Percentiles rank a stretch among this genome's conserved stretches.
phyloP scores from a whole-genome alignment of 805 yeast genomes.

The Lipomyces mesembrius region DNA sequence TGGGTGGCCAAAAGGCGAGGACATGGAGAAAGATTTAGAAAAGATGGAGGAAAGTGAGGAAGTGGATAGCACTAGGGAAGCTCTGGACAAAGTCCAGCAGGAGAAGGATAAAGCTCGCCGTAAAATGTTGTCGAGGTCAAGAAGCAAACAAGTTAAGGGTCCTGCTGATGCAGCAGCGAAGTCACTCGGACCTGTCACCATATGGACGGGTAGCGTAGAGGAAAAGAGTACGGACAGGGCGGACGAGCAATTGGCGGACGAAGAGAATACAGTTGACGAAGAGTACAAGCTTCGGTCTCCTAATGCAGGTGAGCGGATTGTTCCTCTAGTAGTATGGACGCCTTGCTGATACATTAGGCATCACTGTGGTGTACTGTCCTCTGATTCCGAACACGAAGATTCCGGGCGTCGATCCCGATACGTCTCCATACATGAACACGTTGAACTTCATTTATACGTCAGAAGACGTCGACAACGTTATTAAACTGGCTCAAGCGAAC shows the following conservation, averaged over 20 bases:
- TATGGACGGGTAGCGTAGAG: slow-evolving; percentile 32
- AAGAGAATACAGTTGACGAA: slow-evolving; percentile 11
- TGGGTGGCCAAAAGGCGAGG: slow-evolving; percentile 23
- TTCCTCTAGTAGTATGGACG: not conserved
- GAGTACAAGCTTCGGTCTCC: slow-evolving; percentile 14
- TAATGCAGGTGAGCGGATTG: slow-evolving; percentile 6
- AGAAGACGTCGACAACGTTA: slow-evolving; percentile 36
- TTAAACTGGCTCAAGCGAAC: slow-evolving; percentile 34
- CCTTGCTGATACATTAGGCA: slow-evolving; percentile 13
- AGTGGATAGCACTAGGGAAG: not conserved
- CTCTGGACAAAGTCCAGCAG: slow-evolving; percentile 13
- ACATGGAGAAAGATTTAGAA: slow-evolving; percentile 4
- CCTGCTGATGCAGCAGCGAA: not conserved
- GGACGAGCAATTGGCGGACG: not conserved
- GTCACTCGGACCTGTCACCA: slow-evolving; percentile 28
- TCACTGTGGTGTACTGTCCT: slow-evolving; percentile 40
- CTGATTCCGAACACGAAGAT: slow-evolving; percentile 36
- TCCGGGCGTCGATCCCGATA: slow-evolving; percentile 38
- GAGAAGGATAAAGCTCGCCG: not conserved
- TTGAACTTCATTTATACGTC: slow-evolving; percentile 40
- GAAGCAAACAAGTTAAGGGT: not conserved
- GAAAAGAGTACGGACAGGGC: slow-evolving; percentile 8
- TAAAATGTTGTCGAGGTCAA: not conserved
- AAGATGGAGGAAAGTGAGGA: slow-evolving; percentile 20
- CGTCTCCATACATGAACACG: slow-evolving; percentile 38